Percentiles rank a stretch among this genome's conserved stretches.
Evolutionary conservation across 805 yeast species (phyloP).

Genomic region (Candida schatavii): DNA sequence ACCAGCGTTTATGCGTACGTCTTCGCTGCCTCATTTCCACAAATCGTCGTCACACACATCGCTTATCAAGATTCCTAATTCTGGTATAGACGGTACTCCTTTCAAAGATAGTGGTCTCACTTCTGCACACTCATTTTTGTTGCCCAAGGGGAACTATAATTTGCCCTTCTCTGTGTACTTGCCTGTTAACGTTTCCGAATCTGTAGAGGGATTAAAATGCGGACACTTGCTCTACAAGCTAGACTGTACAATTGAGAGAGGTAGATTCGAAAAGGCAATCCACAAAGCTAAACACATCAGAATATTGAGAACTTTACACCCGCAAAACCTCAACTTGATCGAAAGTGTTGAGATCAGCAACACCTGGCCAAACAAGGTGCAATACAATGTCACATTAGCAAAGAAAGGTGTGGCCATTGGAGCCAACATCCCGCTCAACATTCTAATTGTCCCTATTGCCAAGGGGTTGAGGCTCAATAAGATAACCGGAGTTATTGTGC

Average conservation of each 20-base stretch:
- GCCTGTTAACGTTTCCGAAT: constrained; percentile 48
- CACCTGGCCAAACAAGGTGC: constrained; percentile 53
- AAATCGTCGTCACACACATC: constrained; percentile 8
- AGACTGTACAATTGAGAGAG: constrained; percentile 40
- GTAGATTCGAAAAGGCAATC: constrained; percentile 39
- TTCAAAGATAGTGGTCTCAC: constrained; percentile 27
- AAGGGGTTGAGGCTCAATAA: constrained; percentile 40
- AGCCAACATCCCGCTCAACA: constrained; percentile 37
- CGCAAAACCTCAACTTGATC: constrained; percentile 33
- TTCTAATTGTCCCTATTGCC: constrained; percentile 44
- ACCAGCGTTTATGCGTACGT: constrained; percentile 28
- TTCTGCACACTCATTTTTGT: constrained; percentile 29
- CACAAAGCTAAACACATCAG: constrained; percentile 38
- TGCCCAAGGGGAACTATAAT: constrained; percentile 52
- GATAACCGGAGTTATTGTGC: constrained; percentile 21
- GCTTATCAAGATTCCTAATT: constrained; percentile 23
- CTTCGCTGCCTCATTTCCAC: constrained; percentile 26
- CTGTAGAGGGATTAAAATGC: constrained; percentile 47
- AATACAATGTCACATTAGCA: constrained; percentile 45
- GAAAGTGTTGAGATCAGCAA: constrained; percentile 48
- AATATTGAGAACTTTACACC: constrained; percentile 42
- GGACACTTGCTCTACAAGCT: constrained; percentile 44
- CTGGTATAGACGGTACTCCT: constrained; percentile 45
- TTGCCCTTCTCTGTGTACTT: constrained; percentile 44
- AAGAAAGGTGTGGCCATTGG: constrained; percentile 49